Evolutionary conservation across 2,329 filamentous ascomycete species (phyloP).

Genomic region (Torrubiellomyces zombiae): DNA sequence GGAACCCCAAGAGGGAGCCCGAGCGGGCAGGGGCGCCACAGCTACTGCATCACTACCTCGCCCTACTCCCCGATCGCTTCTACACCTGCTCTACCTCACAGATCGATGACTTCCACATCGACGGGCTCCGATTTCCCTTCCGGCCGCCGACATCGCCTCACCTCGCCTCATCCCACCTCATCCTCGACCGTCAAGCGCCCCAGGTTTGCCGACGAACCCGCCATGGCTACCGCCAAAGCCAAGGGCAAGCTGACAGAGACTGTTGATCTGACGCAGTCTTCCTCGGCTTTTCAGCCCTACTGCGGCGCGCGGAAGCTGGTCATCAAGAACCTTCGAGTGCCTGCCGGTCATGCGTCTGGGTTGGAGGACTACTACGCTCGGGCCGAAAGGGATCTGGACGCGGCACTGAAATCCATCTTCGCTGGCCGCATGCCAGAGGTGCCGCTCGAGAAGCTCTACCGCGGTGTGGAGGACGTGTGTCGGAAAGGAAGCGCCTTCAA

Average conservation of each 20-base stretch:
- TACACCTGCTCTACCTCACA: neutral
- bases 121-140: slow-evolving; percentile 15
- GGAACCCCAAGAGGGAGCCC: no score
- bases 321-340: slow-evolving; percentile 76
- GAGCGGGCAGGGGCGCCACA: no score
- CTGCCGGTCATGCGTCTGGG: slow-evolving; percentile 37
- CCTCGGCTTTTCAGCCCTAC: slow-evolving; percentile 49
- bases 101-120: slow-evolving; percentile 17
- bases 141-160: slow-evolving; percentile 21
- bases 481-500: slow-evolving; percentile 55
- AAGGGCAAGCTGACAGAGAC: slow-evolving; percentile 23
- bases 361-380: slow-evolving; percentile 64
- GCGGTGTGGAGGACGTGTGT: slow-evolving; percentile 83
- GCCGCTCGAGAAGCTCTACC: slow-evolving; percentile 80
- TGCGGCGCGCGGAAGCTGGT: slow-evolving; percentile 69
- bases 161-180: slow-evolving; percentile 13
- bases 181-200: slow-evolving; percentile 15
- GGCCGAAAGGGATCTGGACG: slow-evolving; percentile 57
- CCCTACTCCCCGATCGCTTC: neutral
- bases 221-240: slow-evolving; percentile 19
- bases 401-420: slow-evolving; percentile 60
- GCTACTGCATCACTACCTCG: no score
- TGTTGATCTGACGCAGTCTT: slow-evolving; percentile 16
- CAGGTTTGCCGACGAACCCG: slow-evolving; percentile 11
- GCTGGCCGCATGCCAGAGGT: slow-evolving; percentile 40